Evolutionary conservation across 768 basidiomycete genomes (phyloP), one percentile per base, ranked within the genome.

Genomic region (Hygrocybe coccinea): DNA sequence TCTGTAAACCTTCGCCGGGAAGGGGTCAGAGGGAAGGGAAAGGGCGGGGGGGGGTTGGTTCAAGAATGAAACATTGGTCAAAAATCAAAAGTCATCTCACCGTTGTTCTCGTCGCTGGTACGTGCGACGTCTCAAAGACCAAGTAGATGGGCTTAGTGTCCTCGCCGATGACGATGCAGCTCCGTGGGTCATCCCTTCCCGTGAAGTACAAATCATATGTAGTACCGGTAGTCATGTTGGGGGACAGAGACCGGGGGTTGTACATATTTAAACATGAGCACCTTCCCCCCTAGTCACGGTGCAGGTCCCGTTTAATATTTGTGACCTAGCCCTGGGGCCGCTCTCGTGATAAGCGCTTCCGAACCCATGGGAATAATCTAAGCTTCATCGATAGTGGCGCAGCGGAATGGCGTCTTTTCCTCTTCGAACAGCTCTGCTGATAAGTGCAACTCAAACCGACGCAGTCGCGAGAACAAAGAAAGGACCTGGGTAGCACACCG

Each of bases 201-300:
- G 85, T 84, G 75, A 88, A 89, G 71, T 79, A 87, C 34, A 89
- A 69, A 64, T 79, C 71, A 68, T 76, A 85, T 56, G 77, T 72
- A 56, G 74, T 71, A 57, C 21, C 21, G 21, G 44, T 22, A n/a
- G 22, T 46, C 38, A 41, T 41, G 62, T 62, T 62, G 66, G 65
- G 60, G 67, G 59, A 68, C 67, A 64, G 59, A 64, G 63, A 67
- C 65, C 62, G 66, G 62, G 60, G 33, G 60, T 62, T 76, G 72
- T 76, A 74, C 69, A 71, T 69, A 69, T 69, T 70, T 69, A 67
- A 29, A 69, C 69, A 65, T 71, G 69, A 70, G 67, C n/a, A n/a
- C n/a, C n/a, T n/a, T n/a, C n/a, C n/a, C n/a, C n/a, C n/a, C n/a
- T n/a, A n/a, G n/a, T n/a, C n/a, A n/a, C n/a, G n/a, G n/a, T n/a